Evolutionary conservation across 2,329 filamentous ascomycete genomes (phyloP).

Genomic region (Grosmannia clavigera): DNA sequence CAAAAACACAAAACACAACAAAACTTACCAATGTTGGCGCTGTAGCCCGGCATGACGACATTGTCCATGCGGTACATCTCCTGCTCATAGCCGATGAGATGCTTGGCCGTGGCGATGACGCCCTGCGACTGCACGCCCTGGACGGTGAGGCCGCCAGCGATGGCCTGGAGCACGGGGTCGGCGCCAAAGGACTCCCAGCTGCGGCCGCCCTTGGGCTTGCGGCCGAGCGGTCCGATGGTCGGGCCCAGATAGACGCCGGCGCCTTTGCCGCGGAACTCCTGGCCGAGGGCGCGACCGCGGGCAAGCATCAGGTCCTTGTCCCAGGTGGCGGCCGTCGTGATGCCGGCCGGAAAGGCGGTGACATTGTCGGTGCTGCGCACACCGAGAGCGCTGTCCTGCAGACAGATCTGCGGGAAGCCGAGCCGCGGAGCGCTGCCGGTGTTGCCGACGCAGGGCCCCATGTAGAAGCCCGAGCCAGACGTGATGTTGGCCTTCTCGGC

Average conservation of each 20-base stretch:
- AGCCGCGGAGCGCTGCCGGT: conserved; percentile 59
- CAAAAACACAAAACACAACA: too few species aligned
- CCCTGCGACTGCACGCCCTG: conserved; percentile 72
- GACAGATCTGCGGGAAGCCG: conserved; percentile 58
- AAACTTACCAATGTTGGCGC: conserved; percentile 33
- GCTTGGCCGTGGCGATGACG: conserved; percentile 74
- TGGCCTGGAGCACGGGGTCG: conserved; percentile 59
- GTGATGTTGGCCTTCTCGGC: conserved; percentile 74
- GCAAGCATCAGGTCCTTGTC: conserved; percentile 60
- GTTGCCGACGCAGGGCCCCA: conserved; percentile 68
- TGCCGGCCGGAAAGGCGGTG: conserved; percentile 69
- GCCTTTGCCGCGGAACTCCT: conserved; percentile 63
- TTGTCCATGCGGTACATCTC: conserved; percentile 49
- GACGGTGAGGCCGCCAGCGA: conserved; percentile 59
- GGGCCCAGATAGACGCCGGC: conserved; percentile 61
- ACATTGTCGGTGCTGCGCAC: conserved; percentile 62
- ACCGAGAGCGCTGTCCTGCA: conserved; percentile 61
- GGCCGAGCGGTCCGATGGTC: conserved; percentile 56
- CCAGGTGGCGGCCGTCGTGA: conserved; percentile 63
- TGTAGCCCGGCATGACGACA: conserved; percentile 39
- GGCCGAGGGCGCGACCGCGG: conserved; percentile 54
- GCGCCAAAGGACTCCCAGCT: conserved; percentile 66
- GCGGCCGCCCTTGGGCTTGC: conserved; percentile 59
- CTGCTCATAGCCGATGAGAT: conserved; percentile 64
- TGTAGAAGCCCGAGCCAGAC: conserved; percentile 56